Percentiles rank a stretch among this genome's conserved stretches.
These are phyloP conservation scores for Pseudogymnoascus verrucosus DNA, from an alignment of 2,329 filamentous ascomycete genomes.

Conservation along the genomic window DNA sequence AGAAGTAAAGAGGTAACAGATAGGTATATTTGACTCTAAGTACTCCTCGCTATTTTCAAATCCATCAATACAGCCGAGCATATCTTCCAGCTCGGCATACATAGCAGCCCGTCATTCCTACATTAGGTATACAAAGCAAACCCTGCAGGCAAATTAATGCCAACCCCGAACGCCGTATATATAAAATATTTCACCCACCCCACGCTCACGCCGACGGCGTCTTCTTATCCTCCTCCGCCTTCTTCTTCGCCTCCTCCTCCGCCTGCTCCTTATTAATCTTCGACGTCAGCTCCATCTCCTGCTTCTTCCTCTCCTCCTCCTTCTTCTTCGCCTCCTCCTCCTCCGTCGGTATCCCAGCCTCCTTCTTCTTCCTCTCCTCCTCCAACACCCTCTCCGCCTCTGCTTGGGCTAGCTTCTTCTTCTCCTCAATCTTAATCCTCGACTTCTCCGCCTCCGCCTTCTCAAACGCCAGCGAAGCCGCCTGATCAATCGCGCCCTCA, in stretches of 20 bases:
- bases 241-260: neutral
- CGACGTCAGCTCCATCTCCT: neutral
- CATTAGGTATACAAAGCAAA: neutral
- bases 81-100: neutral
- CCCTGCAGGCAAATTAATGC: neutral
- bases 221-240: neutral
- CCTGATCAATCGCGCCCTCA: constrained; percentile 18
- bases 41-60: constrained; percentile 4
- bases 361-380: neutral
- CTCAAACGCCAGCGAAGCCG: neutral
- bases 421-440: neutral
- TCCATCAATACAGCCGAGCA: neutral
- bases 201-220: neutral
- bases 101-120: neutral
- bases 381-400: neutral
- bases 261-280: neutral
- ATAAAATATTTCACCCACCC: neutral
- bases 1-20: neutral
- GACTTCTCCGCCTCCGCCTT: neutral
- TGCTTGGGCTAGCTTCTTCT: neutral
- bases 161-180: neutral
- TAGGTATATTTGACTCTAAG: neutral
- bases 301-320: neutral
- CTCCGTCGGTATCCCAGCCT: neutral
- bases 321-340: neutral